Percentiles rank a stretch among this genome's conserved stretches.
These are phyloP conservation scores for Xylaria telfairii DNA, from an alignment of 495 filamentous ascomycete species.

Conservation along the genomic window DNA sequence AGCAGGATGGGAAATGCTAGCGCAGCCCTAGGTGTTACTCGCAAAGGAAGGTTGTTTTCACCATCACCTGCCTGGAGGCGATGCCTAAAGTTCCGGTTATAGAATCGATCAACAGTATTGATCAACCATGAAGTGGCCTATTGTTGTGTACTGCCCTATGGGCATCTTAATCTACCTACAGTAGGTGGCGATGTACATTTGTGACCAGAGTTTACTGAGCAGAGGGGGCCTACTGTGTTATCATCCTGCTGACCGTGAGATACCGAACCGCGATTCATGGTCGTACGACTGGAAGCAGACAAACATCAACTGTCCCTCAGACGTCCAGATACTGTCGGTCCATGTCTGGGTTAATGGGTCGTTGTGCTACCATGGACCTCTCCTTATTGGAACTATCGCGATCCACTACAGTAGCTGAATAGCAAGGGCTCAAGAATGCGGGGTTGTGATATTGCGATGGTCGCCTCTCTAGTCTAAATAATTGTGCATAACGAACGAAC, in stretches of 20 bases:
- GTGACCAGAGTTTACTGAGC: neutral
- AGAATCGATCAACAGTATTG: neutral
- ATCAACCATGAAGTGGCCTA: neutral
- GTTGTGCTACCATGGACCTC: neutral
- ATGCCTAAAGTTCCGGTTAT: neutral
- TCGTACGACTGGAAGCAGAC: neutral
- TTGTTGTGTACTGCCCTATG: neutral
- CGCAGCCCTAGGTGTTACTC: neutral
- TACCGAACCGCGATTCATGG: neutral
- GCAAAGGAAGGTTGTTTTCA: neutral
- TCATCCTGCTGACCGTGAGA: slow-evolving; percentile 6
- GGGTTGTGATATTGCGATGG: slow-evolving; percentile 5
- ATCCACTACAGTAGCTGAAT: neutral
- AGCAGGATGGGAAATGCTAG: slow-evolving; percentile 3
- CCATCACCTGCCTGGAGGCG: neutral
- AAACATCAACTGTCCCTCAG: neutral
- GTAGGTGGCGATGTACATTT: no score
- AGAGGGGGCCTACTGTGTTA: neutral
- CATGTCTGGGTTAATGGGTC: neutral
- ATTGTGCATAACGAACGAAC: neutral
- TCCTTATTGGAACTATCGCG: neutral
- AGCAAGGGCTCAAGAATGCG: slow-evolving; percentile 12
- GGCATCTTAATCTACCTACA: neutral
- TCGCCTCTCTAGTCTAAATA: slow-evolving; percentile 1
- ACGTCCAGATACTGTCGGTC: neutral